Base-by-base conservation (phyloP, 108 stramenopile genomes). In the Heterococcus sp. region DNA sequence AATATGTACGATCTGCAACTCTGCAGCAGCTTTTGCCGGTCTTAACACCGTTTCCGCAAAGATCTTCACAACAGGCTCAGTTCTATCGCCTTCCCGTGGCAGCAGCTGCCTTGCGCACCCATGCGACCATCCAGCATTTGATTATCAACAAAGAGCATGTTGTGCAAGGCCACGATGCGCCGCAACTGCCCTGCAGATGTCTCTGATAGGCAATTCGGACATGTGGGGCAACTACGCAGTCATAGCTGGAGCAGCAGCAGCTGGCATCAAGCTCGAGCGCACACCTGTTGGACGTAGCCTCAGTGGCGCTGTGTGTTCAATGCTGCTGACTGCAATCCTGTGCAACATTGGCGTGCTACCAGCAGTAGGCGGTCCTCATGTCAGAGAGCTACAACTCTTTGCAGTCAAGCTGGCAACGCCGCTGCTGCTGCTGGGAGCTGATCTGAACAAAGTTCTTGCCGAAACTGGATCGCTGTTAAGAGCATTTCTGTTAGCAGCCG, bases 381-480 rank as follows among this genome's bases (percentile, higher is more conserved):
- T 26, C 11, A 4, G 29, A 32, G 66, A 11, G 32, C n/a, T 66
- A 29, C 76, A 77, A 39, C 33, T 27, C 32, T 77, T 77, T 31
- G 76, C 65, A 69, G 76, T 77, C 33, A 77, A 67, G 58, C 69
- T 77, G 14, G 76, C 76, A 31, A 77, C 76, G 29, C 76, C 76
- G 27, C 70, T 77, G 30, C 68, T 77, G 27, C 68, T 77, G 4
- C 33, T 77, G 2, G 58, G 65, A 14, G 66, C 76, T 14, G 68
- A 77, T 39, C 37, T 77, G 3, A 30, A 21, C 26, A 77, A 77
- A 32, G 65, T 77, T 28, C 28, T 69, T 29, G 32, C 8, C 4
- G 30, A 21, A 29, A 77, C 76, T 21, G 76, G 76, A 11, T 35
- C 26, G n/a, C 28, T 77, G 2, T 28, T 77, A 11, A 46, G 37